phyloP scores from a whole-genome alignment of 192 early-diverging fungal species.

The Coemansia sp. region DNA sequence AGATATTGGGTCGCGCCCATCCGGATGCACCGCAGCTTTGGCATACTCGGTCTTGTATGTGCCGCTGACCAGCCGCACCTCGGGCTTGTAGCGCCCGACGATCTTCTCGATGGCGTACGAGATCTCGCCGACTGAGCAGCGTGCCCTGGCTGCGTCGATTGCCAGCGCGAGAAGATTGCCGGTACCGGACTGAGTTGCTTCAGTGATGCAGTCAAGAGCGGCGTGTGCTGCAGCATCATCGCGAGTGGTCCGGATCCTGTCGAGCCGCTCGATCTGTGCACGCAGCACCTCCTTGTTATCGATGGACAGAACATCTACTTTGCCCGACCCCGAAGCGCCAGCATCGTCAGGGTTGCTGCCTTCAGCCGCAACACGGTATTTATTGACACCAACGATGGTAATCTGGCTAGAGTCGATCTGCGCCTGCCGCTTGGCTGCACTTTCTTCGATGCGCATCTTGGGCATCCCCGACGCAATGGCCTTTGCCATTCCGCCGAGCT shows the following conservation, averaged over 20 bases:
- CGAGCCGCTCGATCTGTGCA: slow-evolving; percentile 67
- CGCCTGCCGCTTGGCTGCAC: slow-evolving; percentile 83
- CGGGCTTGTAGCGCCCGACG: slow-evolving; percentile 81
- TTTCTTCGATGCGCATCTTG: slow-evolving; percentile 85
- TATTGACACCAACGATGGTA: slow-evolving; percentile 89
- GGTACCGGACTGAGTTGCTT: slow-evolving; percentile 56
- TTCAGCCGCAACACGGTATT: slow-evolving; percentile 73
- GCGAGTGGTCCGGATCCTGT: slow-evolving; percentile 57
- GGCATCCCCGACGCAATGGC: slow-evolving; percentile 87
- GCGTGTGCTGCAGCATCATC: slow-evolving; percentile 56
- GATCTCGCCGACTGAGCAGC: slow-evolving; percentile 87
- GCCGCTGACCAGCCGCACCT: slow-evolving; percentile 78
- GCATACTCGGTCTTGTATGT: slow-evolving; percentile 85
- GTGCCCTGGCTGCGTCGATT: slow-evolving; percentile 70
- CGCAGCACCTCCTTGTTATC: slow-evolving; percentile 77
- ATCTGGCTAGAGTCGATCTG: slow-evolving; percentile 87
- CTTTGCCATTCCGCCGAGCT: slow-evolving; percentile 89
- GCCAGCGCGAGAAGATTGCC: slow-evolving; percentile 77
- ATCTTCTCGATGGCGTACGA: slow-evolving; percentile 77
- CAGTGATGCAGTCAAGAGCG: slow-evolving; percentile 65
- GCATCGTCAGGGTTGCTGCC: slow-evolving; percentile 53
- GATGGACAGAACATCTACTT: slow-evolving; percentile 67
- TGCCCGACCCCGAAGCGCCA: slow-evolving; percentile 1
- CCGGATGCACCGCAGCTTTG: slow-evolving; percentile 19
- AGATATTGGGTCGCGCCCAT: slow-evolving; percentile 57